Conservation (phyloP, 768 basidiomycete genomes). For the Leccinum boreale region DNA sequence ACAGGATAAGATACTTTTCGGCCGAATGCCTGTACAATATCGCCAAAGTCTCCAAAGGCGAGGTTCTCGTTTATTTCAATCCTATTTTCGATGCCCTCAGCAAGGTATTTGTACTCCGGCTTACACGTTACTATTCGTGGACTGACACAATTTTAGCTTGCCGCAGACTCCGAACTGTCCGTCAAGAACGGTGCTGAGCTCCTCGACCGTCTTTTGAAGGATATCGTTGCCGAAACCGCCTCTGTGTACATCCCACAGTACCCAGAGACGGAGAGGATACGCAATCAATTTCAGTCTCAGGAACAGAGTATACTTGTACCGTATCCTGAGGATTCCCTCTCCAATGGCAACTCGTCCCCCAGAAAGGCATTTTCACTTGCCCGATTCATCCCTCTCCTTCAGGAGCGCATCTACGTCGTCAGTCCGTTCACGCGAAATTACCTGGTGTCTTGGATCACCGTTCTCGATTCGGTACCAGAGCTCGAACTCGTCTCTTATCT, state of each 20-base stretch:
- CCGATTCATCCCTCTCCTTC: slow-evolving; percentile 90
- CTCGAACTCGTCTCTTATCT: slow-evolving; percentile 92
- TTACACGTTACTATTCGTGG: slow-evolving; percentile 3
- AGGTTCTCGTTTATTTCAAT: slow-evolving; percentile 95
- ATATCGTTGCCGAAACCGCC: slow-evolving; percentile 95
- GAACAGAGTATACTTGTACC: slow-evolving; percentile 60
- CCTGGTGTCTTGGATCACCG: slow-evolving; percentile 95
- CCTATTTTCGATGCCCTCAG: slow-evolving; percentile 96
- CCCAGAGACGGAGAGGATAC: slow-evolving; percentile 70
- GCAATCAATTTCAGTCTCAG: slow-evolving; percentile 41
- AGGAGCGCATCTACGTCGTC: slow-evolving; percentile 91
- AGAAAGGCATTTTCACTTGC: slow-evolving; percentile 90
- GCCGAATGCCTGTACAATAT: slow-evolving; percentile 99
- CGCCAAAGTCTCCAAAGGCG: slow-evolving; percentile 94
- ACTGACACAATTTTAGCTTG: slow-evolving; percentile 56
- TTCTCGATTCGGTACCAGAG: slow-evolving; percentile 95
- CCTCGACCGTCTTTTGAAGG: slow-evolving; percentile 93
- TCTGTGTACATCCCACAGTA: slow-evolving; percentile 91
- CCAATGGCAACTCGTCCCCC: slow-evolving; percentile 30
- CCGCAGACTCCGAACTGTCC: slow-evolving; percentile 91
- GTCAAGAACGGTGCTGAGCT: slow-evolving; percentile 99
- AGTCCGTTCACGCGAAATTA: slow-evolving; percentile 95
- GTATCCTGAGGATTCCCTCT: slow-evolving; percentile 47
- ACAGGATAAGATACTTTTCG: slow-evolving; percentile 94
- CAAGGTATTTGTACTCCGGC: slow-evolving; percentile 57